Evolutionary conservation across 306 rosid species (phyloP).

Genomic region (Vicia faba): DNA sequence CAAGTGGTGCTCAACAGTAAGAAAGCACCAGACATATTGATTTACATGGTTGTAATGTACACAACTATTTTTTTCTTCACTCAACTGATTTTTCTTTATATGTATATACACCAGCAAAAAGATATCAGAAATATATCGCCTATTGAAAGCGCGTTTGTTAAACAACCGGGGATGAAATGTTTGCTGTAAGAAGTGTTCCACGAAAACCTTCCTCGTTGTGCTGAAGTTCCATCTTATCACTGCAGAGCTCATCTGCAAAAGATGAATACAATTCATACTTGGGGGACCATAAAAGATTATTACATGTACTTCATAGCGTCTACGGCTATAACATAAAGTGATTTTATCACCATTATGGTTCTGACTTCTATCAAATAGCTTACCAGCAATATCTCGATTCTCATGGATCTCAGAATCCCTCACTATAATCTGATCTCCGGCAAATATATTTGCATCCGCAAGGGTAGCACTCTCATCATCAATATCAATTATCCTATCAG

Average conservation of each 20-base stretch:
- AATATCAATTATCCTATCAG: constrained; percentile 63
- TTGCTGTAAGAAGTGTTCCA: constrained; percentile 85
- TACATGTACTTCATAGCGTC: background rate
- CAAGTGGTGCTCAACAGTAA: constrained; percentile 23
- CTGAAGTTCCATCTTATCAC: constrained; percentile 62
- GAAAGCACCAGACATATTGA: background rate
- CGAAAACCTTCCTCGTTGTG: constrained; percentile 83
- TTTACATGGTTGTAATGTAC: constrained; percentile 30
- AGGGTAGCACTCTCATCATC: constrained; percentile 76
- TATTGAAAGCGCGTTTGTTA: constrained; percentile 38
- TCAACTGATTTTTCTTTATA: constrained; percentile 22
- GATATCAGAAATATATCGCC: constrained; percentile 24
- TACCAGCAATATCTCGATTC: constrained; percentile 99
- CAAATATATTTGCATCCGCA: constrained; percentile 84
- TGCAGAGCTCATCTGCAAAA: constrained; percentile 78
- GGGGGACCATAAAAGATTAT: background rate
- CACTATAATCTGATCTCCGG: constrained; percentile 91
- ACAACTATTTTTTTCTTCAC: constrained; percentile 1
- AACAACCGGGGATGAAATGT: constrained; percentile 69
- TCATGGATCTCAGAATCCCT: constrained; percentile 92
- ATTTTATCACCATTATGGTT: background rate
- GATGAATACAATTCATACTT: constrained; percentile 2
- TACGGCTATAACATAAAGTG: background rate
- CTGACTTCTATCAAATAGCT: constrained; percentile 32
- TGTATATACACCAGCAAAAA: constrained; percentile 39